These are phyloP conservation scores for Mycena galericulata DNA, from an alignment of 768 basidiomycete genomes.

Conservation along the genomic window DNA sequence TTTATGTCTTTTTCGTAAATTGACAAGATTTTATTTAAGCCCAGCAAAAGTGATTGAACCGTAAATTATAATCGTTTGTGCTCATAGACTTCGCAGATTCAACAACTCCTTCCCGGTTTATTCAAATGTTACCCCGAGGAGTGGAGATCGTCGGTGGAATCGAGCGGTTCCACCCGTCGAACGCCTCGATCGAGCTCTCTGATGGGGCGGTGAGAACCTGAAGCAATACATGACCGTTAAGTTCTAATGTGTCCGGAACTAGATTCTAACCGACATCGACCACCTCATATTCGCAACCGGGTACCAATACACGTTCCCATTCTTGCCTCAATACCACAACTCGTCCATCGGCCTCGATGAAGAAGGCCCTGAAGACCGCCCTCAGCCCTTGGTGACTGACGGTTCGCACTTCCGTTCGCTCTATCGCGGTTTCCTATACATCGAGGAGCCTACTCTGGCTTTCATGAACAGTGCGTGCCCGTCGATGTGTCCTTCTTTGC, in stretches of 20 bases:
- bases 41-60: constrained; percentile 6
- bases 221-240: too few species aligned
- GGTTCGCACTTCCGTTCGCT: constrained; percentile 43
- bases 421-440: constrained; percentile 45
- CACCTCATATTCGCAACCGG: constrained; percentile 47
- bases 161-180: constrained; percentile 38
- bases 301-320: constrained; percentile 47
- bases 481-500: too few species aligned
- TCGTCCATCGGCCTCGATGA: constrained; percentile 21
- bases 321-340: constrained; percentile 45
- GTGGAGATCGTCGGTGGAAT: constrained; percentile 43
- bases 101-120: constrained; percentile 32
- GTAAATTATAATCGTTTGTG: background rate
- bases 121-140: constrained; percentile 37
- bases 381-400: constrained; percentile 40
- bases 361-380: constrained; percentile 25
- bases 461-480: constrained; percentile 35
- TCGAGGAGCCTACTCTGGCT: constrained; percentile 46
- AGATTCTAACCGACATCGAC: constrained; percentile 40
- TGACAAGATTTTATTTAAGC: background rate
- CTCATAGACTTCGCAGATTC: constrained; percentile 27
- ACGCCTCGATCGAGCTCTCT: constrained; percentile 39
- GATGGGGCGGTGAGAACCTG: constrained; percentile 40
- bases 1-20: background rate
- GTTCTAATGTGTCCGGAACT: background rate